Conservation (phyloP, 2,329 filamentous ascomycete species). For the Stagonosporopsis vannaccii region DNA sequence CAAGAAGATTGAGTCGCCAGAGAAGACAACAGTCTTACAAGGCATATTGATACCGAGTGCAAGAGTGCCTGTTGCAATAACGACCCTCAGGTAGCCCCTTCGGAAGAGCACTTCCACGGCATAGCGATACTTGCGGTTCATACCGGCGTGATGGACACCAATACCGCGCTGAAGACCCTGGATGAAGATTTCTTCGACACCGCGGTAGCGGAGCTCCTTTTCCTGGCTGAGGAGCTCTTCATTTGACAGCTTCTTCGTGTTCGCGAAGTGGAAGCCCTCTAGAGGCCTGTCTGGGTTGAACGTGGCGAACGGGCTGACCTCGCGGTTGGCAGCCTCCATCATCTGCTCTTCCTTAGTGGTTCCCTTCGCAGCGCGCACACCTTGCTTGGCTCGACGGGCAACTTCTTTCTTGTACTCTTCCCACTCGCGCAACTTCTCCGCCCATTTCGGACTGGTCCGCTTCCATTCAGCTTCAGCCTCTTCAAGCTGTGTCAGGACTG, state of each 20-base stretch:
- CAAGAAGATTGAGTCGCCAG: constrained; percentile 74
- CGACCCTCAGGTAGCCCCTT: constrained; percentile 72
- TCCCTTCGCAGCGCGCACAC: constrained; percentile 54
- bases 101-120: constrained; percentile 77
- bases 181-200: constrained; percentile 63
- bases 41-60: constrained; percentile 76
- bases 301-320: constrained; percentile 64
- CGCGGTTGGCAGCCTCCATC: constrained; percentile 63
- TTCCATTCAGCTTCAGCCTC: constrained; percentile 65
- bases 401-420: constrained; percentile 63
- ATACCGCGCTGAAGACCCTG: constrained; percentile 71
- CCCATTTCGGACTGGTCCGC: constrained; percentile 65
- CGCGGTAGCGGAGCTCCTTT: constrained; percentile 59
- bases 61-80: constrained; percentile 78
- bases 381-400: constrained; percentile 53
- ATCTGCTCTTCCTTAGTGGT: constrained; percentile 64
- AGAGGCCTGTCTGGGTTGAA: constrained; percentile 73
- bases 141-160: constrained; percentile 79
- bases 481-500: constrained; percentile 62
- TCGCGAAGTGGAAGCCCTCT: constrained; percentile 71
- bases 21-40: constrained; percentile 81
- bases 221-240: constrained; percentile 67
- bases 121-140: constrained; percentile 80
- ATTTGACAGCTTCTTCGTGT: constrained; percentile 64
- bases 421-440: constrained; percentile 64